Base-by-base conservation (phyloP, 108 stramenopile species). In the Fistulifera pelliculosa region DNA sequence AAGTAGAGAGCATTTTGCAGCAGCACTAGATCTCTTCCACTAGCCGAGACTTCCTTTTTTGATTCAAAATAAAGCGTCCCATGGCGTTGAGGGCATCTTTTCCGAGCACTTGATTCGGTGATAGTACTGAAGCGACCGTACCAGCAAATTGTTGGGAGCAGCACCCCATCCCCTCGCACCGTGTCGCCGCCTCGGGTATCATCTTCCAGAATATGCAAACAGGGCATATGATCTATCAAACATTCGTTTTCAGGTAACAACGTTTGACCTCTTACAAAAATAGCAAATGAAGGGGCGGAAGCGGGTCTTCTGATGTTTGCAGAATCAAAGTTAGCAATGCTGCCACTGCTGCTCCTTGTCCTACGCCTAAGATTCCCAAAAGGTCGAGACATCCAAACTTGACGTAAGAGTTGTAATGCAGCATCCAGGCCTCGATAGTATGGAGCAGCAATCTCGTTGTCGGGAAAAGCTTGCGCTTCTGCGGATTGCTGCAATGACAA, bases 311-410 rank as follows among this genome's bases (percentile, higher is more conserved):
- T 1, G 23, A 50, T 13, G 31, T 1, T 17, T 53, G 5, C 21
- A 44, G 64, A 51, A 91, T 38, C 48, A 87, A 38, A 2, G 86
- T 80, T 49, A 92, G 54, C 24, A 92, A 49, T 0, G 74, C 61
- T 23, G 74, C 83, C 1, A 87, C 65, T 45, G 80, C 59, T 10
- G 84, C 85, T 27, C 79, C 85, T 63, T 93, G 81, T 41, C 83
- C 85, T 12, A 87, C 31, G 10, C 77, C 91, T 40, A 93, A 27
- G 16, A 93, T 70, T 8, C 91, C 91, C 57, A 69, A 71, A 85
- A 10, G 90, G 81, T 52, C 64, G 55, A 42, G 62, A 69, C 10
- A 61, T 56, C 87, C 87, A 93, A 41, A 93, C 60, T 67, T 93
- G 91, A 21, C 69, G 55, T 23, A 93, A 56, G 40, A 89, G 72